Base-by-base conservation (phyloP, 148 eudicot genomes). In the Fallopia convolvulus region DNA sequence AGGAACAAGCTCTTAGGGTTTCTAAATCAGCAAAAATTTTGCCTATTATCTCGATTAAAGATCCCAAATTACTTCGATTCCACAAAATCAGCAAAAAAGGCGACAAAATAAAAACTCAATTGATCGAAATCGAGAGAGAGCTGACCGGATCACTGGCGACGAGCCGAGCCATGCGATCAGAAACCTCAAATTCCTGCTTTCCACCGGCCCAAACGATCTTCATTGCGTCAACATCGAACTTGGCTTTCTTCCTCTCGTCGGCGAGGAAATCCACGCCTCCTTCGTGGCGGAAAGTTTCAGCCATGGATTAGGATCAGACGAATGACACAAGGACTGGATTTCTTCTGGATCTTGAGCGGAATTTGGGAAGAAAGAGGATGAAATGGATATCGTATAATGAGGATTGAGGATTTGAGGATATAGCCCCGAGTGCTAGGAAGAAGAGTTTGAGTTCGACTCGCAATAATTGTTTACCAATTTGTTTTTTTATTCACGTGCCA, bases 191-290 rank as follows among this genome's bases (percentile, higher is more conserved):
- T 33, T 75, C 65, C 42, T 66, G 87, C 5, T 65, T 78, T 4
- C 90, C 89, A 47, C 99, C 99, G 4, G 97, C 97, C 99, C 99
- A 95, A 1, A 91, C 79, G 77, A 92, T 80, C 88, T 92, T 95
- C 99, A 95, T 88, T 0, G 86, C 68, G 7, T 91, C 85, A 6
- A 91, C 84, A 85, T 92, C 93, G 80, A 95, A 95, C 56, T 81
- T 78, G 0, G 94, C 80, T 70, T 80, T 92, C 76, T 77, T 91
- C 83, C 99, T 89, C 86, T 95, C 99, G 74, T 88, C 86, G 75
- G 84, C 91, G 23, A 95, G 81, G 80, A 87, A 84, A 88, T 95
- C 99, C 1, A 83, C 83, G 20, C 85, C 88, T 18, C 75, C 93
- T 61, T 61, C 68, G 68, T 61, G 36, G 68, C 14, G 68, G 13